Conservation (phyloP, 1,284 basidiomycete species). For the Cryptococcus sp. region DNA sequence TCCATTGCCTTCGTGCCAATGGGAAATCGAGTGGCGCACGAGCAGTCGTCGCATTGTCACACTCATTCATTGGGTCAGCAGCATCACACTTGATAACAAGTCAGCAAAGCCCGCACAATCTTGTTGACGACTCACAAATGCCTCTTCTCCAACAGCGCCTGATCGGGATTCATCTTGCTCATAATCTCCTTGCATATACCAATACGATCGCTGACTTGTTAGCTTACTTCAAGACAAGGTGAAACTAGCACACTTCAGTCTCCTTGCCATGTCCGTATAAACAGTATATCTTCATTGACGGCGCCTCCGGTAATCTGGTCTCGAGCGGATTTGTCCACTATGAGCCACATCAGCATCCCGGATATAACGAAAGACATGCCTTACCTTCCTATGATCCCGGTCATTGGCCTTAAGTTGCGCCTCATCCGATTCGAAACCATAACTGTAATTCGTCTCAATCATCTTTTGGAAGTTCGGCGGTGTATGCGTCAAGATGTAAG, state of each 20-base stretch:
- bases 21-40: slow-evolving; percentile 58
- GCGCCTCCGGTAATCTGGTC: slow-evolving; percentile 81
- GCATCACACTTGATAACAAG: slow-evolving; percentile 43
- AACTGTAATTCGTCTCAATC: slow-evolving; percentile 86
- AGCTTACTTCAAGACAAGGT: neutral
- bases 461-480: slow-evolving; percentile 83
- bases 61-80: slow-evolving; percentile 42
- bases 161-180: slow-evolving; percentile 60
- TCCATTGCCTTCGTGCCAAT: slow-evolving; percentile 64
- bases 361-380: slow-evolving; percentile 12
- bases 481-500: slow-evolving; percentile 81
- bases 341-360: slow-evolving; percentile 13
- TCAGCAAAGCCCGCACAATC: neutral
- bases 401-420: slow-evolving; percentile 62
- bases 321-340: slow-evolving; percentile 98
- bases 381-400: slow-evolving; percentile 55
- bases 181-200: slow-evolving; percentile 67
- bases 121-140: slow-evolving; percentile 22
- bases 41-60: slow-evolving; percentile 47
- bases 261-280: slow-evolving; percentile 95
- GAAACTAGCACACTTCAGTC: slow-evolving; percentile 63
- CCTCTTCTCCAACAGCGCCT: slow-evolving; percentile 49
- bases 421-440: slow-evolving; percentile 79
- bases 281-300: slow-evolving; percentile 89
- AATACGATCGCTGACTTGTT: slow-evolving; percentile 46